These are phyloP conservation scores for Babesia ovis DNA, from an alignment of 169 alveolate species.

Conservation along the genomic window DNA sequence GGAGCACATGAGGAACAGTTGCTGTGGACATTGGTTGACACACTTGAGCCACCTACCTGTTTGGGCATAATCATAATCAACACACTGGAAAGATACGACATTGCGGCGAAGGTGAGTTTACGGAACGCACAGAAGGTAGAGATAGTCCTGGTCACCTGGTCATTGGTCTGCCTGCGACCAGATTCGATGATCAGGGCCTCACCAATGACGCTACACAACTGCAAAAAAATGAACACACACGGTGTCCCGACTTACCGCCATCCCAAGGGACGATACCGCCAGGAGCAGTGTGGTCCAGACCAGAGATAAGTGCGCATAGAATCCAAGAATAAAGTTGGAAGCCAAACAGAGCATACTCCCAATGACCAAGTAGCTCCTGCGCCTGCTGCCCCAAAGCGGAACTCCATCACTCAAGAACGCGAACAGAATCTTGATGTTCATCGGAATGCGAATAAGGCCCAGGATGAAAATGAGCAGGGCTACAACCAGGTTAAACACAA, in stretches of 20 bases:
- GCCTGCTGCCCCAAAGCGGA: constrained; percentile 84
- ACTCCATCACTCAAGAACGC: constrained; percentile 82
- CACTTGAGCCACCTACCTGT: constrained; percentile 18
- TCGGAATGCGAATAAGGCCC: constrained; percentile 82
- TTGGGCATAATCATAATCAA: constrained; percentile 63
- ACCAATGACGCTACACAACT: constrained; percentile 84
- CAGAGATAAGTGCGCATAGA: constrained; percentile 58
- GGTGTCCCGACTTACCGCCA: constrained; percentile 59
- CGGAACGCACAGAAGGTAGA: constrained; percentile 81
- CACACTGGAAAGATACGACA: constrained; percentile 81
- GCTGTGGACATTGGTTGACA: constrained; percentile 23
- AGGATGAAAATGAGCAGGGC: constrained; percentile 78
- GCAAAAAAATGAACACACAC: background rate
- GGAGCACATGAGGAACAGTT: constrained; percentile 78
- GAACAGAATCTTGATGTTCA: constrained; percentile 83
- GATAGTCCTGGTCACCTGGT: constrained; percentile 71
- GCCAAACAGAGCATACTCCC: constrained; percentile 78
- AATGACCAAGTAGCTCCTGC: constrained; percentile 80
- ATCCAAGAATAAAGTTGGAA: constrained; percentile 58
- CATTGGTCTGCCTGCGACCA: constrained; percentile 69
- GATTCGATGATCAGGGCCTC: constrained; percentile 88
- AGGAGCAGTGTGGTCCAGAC: constrained; percentile 67
- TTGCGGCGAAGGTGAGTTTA: constrained; percentile 78
- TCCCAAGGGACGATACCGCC: constrained; percentile 72
- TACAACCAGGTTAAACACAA: too few species aligned